Evolutionary conservation across 345 rosid species (phyloP), one percentile per base, ranked within the genome.

Genomic region (Ceriops tagal): DNA sequence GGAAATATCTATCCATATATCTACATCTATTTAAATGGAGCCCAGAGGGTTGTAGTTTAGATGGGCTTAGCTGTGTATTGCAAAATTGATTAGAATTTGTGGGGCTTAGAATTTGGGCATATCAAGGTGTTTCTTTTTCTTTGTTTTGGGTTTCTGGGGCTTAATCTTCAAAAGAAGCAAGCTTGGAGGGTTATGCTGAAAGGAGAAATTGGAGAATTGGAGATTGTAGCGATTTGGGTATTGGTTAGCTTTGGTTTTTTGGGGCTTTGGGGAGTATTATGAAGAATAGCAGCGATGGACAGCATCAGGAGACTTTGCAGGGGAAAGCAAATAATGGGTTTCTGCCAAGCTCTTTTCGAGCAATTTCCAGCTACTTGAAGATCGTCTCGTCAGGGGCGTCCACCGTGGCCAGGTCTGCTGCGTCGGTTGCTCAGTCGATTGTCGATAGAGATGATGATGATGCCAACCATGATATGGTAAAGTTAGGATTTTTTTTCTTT

Each of bases 341-440:
- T 20, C 80, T 88, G 32, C 87, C 88, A 57, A 91, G 84, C 72
- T 90, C 98, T 18, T 88, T 89, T 69, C 91, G 97, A 22, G 82
- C 91, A 30, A 68, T 93, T 58, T 89, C 97, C 13, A 86, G 92
- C 78, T 93, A 85, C 76, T 61, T 87, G 74, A 82, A 79, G 76
- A 87, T 89, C 30, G 85, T 93, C 70, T 91, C 98, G 1, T 88
- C 97, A 0, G 98, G 98, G 57, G 96, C 98, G 15, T 91, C 98
- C 27, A 87, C 90, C 0, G 95, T 89, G 24, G 96, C 96, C 7
- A 79, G 87, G 83, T 87, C 98, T 19, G 98, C 98, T 24, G 92
- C 80, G 0, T 88, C 92, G 0, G 89, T 79, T 34, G 96, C 97
- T 1, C 89, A 92, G 11, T 84, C 97, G 13, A 84, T 89, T 71